A percentile compares a stretch with the other conserved stretches of the same genome.
Evolutionary conservation across 805 yeast species (phyloP).

Genomic region (Nakazawaea sp.): DNA sequence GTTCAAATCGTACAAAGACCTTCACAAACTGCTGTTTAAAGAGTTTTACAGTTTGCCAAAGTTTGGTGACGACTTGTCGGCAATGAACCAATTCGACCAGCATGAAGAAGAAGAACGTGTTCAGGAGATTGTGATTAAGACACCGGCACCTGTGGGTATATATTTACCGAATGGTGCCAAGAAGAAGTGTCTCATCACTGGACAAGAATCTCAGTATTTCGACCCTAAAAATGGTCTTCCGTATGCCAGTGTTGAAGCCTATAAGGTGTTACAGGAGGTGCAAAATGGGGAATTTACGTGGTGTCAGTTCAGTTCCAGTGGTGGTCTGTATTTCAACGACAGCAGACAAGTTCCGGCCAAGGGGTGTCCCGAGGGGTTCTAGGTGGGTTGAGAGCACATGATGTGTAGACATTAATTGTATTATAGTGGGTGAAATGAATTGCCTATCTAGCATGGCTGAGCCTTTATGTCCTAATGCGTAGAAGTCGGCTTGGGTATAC

Average conservation of each 20-base stretch:
- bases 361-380: conserved; percentile 87
- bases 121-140: conserved; percentile 44
- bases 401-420: too few relatives aligned
- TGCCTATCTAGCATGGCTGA: too few relatives aligned
- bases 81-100: conserved; percentile 32
- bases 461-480: too few relatives aligned
- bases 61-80: conserved; percentile 50
- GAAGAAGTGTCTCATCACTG: conserved; percentile 68
- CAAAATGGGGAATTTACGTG: conserved; percentile 52
- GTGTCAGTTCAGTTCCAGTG: conserved; percentile 44
- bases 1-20: conserved; percentile 11
- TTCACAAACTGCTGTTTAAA: conserved; percentile 26
- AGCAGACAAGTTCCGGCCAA: conserved; percentile 51
- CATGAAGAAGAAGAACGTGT: conserved; percentile 38
- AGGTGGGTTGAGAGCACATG: too few relatives aligned
- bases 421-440: too few relatives aligned
- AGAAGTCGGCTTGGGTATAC: too few relatives aligned
- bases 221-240: conserved; percentile 89
- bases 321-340: conserved; percentile 36
- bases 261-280: conserved; percentile 47
- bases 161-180: conserved; percentile 63
- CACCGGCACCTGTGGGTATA: conserved; percentile 72
- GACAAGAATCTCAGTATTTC: conserved; percentile 71
- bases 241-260: conserved; percentile 78
- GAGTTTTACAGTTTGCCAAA: conserved; percentile 44